Conservation (phyloP, 805 yeast genomes). For the Wickerhamomyces canadensis region DNA sequence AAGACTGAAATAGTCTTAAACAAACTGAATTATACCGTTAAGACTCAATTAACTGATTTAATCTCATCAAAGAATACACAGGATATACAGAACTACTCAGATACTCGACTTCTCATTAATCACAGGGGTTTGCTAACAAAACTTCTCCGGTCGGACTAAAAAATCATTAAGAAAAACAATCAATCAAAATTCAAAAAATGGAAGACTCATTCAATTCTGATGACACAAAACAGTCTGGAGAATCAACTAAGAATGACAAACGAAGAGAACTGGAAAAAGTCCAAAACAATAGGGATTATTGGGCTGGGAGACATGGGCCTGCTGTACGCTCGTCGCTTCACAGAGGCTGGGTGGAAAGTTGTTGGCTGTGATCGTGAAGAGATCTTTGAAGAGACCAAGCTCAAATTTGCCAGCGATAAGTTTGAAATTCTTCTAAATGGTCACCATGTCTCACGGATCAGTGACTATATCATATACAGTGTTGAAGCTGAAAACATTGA, state of each 20-base stretch:
- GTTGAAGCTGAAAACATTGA: constrained; percentile 88
- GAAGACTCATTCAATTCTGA: too few species aligned
- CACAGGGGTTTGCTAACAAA: too few species aligned
- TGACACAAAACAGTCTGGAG: neutral
- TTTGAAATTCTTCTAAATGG: constrained; percentile 72
- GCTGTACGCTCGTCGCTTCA: constrained; percentile 73
- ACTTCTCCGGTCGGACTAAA: too few species aligned
- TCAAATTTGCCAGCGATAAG: constrained; percentile 33
- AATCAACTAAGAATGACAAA: neutral
- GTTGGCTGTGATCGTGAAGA: constrained; percentile 85
- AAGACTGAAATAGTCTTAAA: too few species aligned
- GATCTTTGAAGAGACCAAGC: constrained; percentile 38
- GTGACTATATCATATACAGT: constrained; percentile 83
- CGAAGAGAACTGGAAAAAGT: constrained; percentile 29
- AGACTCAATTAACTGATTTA: too few species aligned
- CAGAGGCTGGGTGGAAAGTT: constrained; percentile 83
- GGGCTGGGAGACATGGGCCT: constrained; percentile 98
- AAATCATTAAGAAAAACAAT: too few species aligned
- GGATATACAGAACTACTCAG: too few species aligned
- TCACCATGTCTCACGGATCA: constrained; percentile 69
- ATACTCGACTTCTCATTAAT: too few species aligned
- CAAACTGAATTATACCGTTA: too few species aligned
- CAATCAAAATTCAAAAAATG: too few species aligned
- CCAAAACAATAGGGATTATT: constrained; percentile 76
- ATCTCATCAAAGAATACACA: too few species aligned